A percentile compares a stretch with the other conserved stretches of the same genome.
Evolutionary conservation across 2,329 filamentous ascomycete species (phyloP).

Genomic region (Stagonosporopsis vannaccii): DNA sequence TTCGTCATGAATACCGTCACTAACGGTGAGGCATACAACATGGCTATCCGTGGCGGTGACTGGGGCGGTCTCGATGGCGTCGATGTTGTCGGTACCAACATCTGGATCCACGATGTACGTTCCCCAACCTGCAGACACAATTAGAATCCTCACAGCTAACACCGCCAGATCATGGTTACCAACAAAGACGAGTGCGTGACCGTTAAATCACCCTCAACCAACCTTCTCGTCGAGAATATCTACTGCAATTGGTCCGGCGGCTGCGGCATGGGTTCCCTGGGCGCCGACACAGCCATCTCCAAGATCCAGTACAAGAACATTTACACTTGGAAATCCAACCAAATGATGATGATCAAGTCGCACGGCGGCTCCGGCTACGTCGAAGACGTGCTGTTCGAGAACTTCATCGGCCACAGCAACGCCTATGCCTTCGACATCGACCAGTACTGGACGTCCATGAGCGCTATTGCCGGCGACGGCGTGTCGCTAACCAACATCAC

Average conservation of each 20-base stretch:
- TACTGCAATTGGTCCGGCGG: constrained; percentile 70
- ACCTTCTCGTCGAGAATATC: constrained; percentile 66
- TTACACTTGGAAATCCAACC: constrained; percentile 66
- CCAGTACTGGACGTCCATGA: constrained; percentile 60
- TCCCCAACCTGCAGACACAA: not conserved
- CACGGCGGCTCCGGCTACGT: constrained; percentile 65
- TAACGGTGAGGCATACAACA: constrained; percentile 63
- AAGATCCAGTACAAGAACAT: constrained; percentile 64
- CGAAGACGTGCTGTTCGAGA: constrained; percentile 60
- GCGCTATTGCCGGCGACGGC: constrained; percentile 55
- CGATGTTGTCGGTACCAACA: constrained; percentile 62
- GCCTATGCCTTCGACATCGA: constrained; percentile 66
- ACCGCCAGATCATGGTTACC: constrained; percentile 59
- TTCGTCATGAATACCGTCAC: constrained; percentile 59
- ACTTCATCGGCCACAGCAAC: constrained; percentile 67
- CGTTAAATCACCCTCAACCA: constrained; percentile 58
- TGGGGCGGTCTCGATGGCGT: constrained; percentile 64
- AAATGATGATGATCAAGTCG: constrained; percentile 70
- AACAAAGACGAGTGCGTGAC: constrained; percentile 70
- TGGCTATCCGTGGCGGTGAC: constrained; percentile 62
- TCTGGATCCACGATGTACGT: constrained; percentile 63
- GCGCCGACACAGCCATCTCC: constrained; percentile 58
- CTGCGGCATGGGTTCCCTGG: constrained; percentile 65
- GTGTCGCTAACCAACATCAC: constrained; percentile 62
- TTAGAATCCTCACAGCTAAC: not conserved